phyloP scores from a whole-genome alignment of 306 rosid species.

The Biancaea sappan region DNA sequence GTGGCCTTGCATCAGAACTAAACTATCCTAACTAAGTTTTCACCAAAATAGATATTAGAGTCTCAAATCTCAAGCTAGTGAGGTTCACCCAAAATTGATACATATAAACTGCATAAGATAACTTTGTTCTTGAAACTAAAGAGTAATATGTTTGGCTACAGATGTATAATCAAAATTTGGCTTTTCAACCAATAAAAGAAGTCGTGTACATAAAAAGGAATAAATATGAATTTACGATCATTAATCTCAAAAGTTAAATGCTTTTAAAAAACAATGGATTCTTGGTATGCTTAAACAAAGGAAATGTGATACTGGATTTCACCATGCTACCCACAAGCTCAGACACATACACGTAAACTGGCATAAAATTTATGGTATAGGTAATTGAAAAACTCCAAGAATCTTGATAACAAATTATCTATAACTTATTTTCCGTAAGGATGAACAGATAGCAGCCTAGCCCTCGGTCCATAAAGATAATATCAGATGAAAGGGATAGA shows the following conservation, averaged over 20 bases:
- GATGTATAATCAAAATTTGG: background rate
- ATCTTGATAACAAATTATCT: conserved; percentile 9
- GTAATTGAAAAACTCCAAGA: conserved; percentile 23
- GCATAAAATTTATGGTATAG: background rate
- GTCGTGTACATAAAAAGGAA: conserved; percentile 4
- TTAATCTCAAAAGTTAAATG: background rate
- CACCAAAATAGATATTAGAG: conserved; percentile 28
- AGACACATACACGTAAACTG: background rate
- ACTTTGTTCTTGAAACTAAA: conserved; percentile 13
- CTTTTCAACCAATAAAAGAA: background rate
- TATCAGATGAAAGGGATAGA: background rate
- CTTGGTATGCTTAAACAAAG: background rate
- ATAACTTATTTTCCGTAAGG: background rate
- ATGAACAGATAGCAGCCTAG: conserved; percentile 10
- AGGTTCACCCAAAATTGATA: conserved; percentile 21
- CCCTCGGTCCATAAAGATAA: no score
- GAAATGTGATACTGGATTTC: background rate
- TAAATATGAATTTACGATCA: background rate
- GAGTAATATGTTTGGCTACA: conserved; percentile 19
- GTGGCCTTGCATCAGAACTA: conserved; percentile 70
- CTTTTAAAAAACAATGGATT: background rate
- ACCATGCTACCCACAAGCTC: background rate
- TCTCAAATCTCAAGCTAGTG: conserved; percentile 30
- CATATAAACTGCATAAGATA: conserved; percentile 15
- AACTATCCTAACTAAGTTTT: conserved; percentile 39